These are phyloP conservation scores for Aspergillus aculeatus DNA, from an alignment of 2,329 filamentous ascomycete genomes.

Conservation along the genomic window DNA sequence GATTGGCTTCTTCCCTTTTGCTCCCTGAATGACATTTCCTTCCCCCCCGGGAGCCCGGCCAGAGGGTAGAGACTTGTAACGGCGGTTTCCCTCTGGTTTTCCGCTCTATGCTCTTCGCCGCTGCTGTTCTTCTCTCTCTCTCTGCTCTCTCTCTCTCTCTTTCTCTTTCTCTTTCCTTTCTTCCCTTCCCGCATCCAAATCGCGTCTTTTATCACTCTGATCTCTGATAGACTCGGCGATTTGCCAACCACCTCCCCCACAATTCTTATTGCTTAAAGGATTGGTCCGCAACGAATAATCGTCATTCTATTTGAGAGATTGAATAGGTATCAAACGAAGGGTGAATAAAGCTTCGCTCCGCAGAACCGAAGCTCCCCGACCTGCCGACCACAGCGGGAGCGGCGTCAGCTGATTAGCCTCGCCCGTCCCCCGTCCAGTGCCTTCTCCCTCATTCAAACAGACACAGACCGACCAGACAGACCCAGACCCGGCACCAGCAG, in stretches of 20 bases:
- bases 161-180: constrained; percentile 5
- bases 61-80: constrained; percentile 21
- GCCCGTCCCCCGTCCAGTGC: constrained; percentile 12
- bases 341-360: not conserved
- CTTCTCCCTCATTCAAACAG: constrained; percentile 10
- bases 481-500: constrained; percentile 18
- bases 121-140: constrained; percentile 9
- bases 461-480: constrained; percentile 17
- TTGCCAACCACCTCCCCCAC: not conserved
- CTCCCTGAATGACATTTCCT: constrained; percentile 5
- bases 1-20: constrained; percentile 5
- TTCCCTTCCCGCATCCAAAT: constrained; percentile 2
- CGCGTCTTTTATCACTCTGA: not conserved
- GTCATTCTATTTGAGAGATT: not conserved
- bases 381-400: constrained; percentile 9
- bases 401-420: constrained; percentile 25
- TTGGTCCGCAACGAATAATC: not conserved
- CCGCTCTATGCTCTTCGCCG: constrained; percentile 2
- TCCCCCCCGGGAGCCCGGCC: constrained; percentile 16
- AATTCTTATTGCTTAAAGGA: not conserved
- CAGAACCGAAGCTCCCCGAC: not conserved
- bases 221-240: not conserved
- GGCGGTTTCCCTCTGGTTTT: constrained; percentile 16
- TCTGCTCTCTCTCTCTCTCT: constrained; percentile 10
- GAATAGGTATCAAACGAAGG: not conserved